Evolutionary conservation across 768 basidiomycete species (phyloP), one percentile per base, ranked within the genome.

Genomic region (Daedaleopsis sinensis): DNA sequence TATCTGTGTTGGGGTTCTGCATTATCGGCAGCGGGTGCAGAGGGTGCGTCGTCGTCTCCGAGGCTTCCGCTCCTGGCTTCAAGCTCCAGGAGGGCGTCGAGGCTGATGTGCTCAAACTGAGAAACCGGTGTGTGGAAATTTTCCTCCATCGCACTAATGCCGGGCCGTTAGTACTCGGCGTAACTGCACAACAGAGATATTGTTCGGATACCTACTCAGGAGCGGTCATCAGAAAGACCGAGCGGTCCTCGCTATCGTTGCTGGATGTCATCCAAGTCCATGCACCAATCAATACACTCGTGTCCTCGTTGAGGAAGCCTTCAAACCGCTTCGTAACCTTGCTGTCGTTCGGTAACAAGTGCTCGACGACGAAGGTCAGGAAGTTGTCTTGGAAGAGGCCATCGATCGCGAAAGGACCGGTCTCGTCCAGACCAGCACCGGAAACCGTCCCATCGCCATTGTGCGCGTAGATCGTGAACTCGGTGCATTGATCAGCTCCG

Each of bases 401-500:
- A 11, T 35, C n/a, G 18, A 62, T 48, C 5, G 16, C 37, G 37
- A 58, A 62, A 8, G 50, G 55, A 8, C 61, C 61, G 27, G 27
- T 18, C 12, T 39, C 51, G 36, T 62, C 61, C 13, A 44, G 38
- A 11, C 61, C 61, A n/a, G 23, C 5, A 19, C 61, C 61, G 23
- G 16, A 6, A 39, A 62, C 42, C 8, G 23, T 36, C 6, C 50
- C 50, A 27, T 46, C 44, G 7, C 9, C 6, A 1, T 37, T 10
- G 18, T 52, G 43, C 3, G 23, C 16, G 18, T 39, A 38, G 18
- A 55, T 23, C 11, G 12, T 52, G 50, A 62, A 62, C 32, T 37
- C 54, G 18, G 52, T 42, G 9, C 57, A 32, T 2, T 56, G 51
- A 23, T 51, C 49, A 18, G 38, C 27, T 5, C 32, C 35, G 3